Evolutionary conservation across 1,139 yeast genomes (phyloP), one percentile per base, ranked within the genome.

Genomic region (Pichia sp.): DNA sequence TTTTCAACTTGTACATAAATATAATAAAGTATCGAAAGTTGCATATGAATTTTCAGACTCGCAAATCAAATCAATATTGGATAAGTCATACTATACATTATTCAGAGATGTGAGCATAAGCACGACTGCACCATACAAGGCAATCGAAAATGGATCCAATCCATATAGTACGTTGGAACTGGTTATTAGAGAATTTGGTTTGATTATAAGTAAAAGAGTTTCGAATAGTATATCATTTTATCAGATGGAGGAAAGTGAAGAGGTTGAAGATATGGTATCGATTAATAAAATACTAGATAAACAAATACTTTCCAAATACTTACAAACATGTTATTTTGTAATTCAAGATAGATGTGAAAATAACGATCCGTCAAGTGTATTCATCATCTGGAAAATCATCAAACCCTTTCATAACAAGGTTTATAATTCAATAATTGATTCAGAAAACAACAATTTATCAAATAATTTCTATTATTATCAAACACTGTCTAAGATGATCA

Each of bases 401-500:
- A 51, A 54, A n/a, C 61, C 64, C 6, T 60, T 63, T 39, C 68
- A 64, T 48, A 56, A 58, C 37, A 55, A 53, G 41, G 23, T 55
- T 13, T 59, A 58, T 53, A 61, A 59, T 40, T 50, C 62, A 1
- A 49, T 51, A 11, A 45, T 59, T 12, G 43, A 55, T 23, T 52
- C 62, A 1, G 47, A 48, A 25, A 59, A 55, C 35, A 63, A 64
- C 45, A 59, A 60, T 42, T 38, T 49, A 5, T 43, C 53, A 6
- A 64, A 62, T 45, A 58, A 59, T 11, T 64, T 52, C 35, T 61
- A 59, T 40, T 62, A 57, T 47, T 64, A 63, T 50, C 54, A 55
- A 39, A 52, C 63, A 1, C 35, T 71, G 15, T 60, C 68, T 7
- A 61, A 60, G 38, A 51, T 71, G 25, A 54, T 72, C 6, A 56